Conservation (phyloP, 1,139 yeast species). For the Debaryomyces nepalensis region DNA sequence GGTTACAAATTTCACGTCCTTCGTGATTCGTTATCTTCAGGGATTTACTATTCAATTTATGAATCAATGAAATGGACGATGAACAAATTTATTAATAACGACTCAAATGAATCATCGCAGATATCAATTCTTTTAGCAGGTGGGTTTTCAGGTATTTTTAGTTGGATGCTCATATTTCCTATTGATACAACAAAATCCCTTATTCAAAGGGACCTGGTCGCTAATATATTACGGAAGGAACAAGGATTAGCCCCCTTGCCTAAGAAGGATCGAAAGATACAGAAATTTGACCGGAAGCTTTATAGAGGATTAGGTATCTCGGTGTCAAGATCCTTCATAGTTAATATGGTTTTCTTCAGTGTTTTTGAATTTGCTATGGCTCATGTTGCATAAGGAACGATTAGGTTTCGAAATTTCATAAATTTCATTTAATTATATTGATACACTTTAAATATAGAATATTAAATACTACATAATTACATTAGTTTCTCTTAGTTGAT, state of each 20-base stretch:
- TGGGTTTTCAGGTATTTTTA: conserved; percentile 74
- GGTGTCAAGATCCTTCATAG: conserved; percentile 67
- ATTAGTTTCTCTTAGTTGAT: conserved; percentile 17
- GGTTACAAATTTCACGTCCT: conserved; percentile 70
- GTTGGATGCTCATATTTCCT: conserved; percentile 80
- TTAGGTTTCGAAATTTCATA: not conserved
- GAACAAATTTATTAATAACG: conserved; percentile 37
- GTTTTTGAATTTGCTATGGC: conserved; percentile 70
- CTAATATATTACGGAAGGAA: conserved; percentile 59
- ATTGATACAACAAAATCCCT: conserved; percentile 78
- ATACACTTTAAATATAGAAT: conserved; percentile 10
- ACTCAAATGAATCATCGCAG: conserved; percentile 36
- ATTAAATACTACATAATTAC: conserved; percentile 1
- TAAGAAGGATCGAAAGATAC: conserved; percentile 33
- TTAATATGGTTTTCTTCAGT: conserved; percentile 78
- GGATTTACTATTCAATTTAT: conserved; percentile 73
- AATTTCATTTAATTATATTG: conserved; percentile 8
- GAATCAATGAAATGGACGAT: conserved; percentile 66
- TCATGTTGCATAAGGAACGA: conserved; percentile 36
- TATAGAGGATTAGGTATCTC: conserved; percentile 83
- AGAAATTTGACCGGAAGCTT: conserved; percentile 50
- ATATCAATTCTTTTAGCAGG: conserved; percentile 62
- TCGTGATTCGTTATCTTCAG: conserved; percentile 74
- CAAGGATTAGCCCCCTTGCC: conserved; percentile 48
- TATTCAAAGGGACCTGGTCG: conserved; percentile 73